Evolutionary conservation across 257 asterid species (phyloP).

Genomic region (Nicotiana tabacum): DNA sequence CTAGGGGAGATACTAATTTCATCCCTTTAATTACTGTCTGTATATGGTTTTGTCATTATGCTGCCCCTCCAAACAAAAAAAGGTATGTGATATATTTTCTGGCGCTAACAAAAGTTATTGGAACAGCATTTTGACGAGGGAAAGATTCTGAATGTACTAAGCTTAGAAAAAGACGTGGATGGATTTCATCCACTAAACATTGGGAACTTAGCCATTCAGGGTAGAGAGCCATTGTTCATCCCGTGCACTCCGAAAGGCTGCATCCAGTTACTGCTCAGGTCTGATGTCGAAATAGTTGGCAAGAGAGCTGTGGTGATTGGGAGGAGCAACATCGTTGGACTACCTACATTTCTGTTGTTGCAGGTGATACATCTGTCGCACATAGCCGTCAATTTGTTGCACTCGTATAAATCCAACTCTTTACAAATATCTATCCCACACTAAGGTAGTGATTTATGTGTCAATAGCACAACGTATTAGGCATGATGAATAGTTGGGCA

Average conservation of each 20-base stretch:
- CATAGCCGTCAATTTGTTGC: background rate
- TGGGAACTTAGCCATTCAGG: slow-evolving; percentile 60
- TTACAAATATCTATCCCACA: background rate
- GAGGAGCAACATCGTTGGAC: slow-evolving; percentile 88
- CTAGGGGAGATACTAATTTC: background rate
- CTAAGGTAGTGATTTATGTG: background rate
- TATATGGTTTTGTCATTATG: background rate
- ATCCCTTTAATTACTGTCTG: background rate
- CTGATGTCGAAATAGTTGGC: slow-evolving; percentile 51
- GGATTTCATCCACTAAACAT: slow-evolving; percentile 71
- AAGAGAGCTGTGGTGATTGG: slow-evolving; percentile 72
- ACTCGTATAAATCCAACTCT: background rate
- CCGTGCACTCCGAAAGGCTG: slow-evolving; percentile 76
- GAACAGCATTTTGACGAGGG: slow-evolving; percentile 57
- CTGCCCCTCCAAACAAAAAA: background rate
- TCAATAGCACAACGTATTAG: too few relatives aligned
- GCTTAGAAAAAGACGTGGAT: slow-evolving; percentile 62
- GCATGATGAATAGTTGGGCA: too few relatives aligned
- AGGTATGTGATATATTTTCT: background rate
- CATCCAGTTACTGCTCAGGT: slow-evolving; percentile 58
- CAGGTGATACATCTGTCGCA: slow-evolving; percentile 40
- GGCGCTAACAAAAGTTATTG: slow-evolving; percentile 22
- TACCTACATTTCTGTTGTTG: slow-evolving; percentile 69
- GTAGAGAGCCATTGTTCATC: slow-evolving; percentile 63
- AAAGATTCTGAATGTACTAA: slow-evolving; percentile 41